A percentile compares a stretch with the other conserved stretches of the same genome.
These are phyloP conservation scores for Diaporthe citri DNA, from an alignment of 2,329 filamentous ascomycete species.

Conservation along the genomic window DNA sequence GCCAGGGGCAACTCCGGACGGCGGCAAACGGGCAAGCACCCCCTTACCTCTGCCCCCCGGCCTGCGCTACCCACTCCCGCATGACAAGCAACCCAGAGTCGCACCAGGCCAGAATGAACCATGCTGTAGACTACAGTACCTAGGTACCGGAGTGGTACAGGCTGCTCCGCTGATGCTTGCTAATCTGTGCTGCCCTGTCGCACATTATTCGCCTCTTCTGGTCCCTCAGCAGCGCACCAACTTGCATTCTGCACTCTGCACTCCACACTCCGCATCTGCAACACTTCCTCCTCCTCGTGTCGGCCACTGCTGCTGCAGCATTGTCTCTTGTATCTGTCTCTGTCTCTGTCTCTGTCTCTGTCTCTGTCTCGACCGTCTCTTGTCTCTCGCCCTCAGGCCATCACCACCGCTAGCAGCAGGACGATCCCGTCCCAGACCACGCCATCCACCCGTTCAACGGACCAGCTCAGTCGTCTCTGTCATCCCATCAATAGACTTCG, in stretches of 20 bases:
- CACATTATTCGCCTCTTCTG: conserved; percentile 12
- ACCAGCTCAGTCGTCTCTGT: conserved; percentile 4
- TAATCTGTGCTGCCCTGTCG: conserved; percentile 8
- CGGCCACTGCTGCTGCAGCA: not conserved
- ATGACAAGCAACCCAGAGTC: conserved; percentile 21
- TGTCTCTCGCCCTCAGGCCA: conserved; percentile 11
- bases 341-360: not conserved
- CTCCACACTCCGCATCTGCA: not conserved
- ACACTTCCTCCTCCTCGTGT: not conserved
- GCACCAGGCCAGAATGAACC: not conserved
- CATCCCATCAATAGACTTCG: conserved; percentile 29
- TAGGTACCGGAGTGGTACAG: too few species aligned
- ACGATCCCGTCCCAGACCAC: conserved; percentile 26
- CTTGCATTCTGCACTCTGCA: conserved; percentile 11
- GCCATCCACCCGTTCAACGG: conserved; percentile 15
- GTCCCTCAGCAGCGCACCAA: conserved; percentile 11
- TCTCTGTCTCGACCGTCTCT: not conserved
- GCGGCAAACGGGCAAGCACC: conserved; percentile 18
- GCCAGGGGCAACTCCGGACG: conserved; percentile 25
- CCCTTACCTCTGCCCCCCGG: not conserved
- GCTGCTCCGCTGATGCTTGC: not conserved
- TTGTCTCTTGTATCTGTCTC: not conserved
- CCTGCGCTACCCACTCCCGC: conserved; percentile 14
- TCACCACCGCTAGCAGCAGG: conserved; percentile 19
- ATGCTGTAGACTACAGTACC: not conserved